phyloP scores from a whole-genome alignment of 441 rosid species.

The Sinapis alba region DNA sequence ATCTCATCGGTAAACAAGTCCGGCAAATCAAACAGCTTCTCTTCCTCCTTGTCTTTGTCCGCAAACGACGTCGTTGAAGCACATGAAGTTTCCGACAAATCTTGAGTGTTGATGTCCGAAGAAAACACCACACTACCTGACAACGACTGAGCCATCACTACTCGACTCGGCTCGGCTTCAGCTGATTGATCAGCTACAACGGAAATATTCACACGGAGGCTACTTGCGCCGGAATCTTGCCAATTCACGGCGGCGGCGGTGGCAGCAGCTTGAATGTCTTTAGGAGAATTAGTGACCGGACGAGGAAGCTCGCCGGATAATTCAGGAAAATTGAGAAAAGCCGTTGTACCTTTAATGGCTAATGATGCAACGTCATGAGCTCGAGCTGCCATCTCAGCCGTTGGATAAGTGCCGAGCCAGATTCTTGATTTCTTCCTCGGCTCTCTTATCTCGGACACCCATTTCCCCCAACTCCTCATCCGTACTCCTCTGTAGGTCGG shows the following conservation, averaged over 20 bases:
- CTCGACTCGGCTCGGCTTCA: constrained; percentile 41
- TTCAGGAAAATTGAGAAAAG: constrained; percentile 71
- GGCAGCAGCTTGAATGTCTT: constrained; percentile 74
- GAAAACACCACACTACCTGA: constrained; percentile 33
- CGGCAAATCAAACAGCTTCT: constrained; percentile 70
- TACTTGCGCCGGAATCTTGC: constrained; percentile 11
- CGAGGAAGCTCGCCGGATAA: constrained; percentile 55
- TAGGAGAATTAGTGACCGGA: constrained; percentile 55
- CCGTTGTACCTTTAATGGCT: constrained; percentile 71
- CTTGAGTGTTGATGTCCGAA: constrained; percentile 36
- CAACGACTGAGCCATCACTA: constrained; percentile 21
- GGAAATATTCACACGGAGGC: background rate
- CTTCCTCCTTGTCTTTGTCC: constrained; percentile 47
- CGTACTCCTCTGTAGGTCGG: constrained; percentile 68
- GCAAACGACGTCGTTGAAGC: constrained; percentile 30
- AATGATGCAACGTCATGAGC: constrained; percentile 81
- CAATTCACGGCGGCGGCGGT: constrained; percentile 53
- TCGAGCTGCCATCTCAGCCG: constrained; percentile 84
- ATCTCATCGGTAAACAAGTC: constrained; percentile 52
- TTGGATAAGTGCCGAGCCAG: constrained; percentile 78
- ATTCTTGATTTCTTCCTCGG: constrained; percentile 81
- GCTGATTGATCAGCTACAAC: background rate
- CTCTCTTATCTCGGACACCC: constrained; percentile 84
- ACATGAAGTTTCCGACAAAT: constrained; percentile 43
- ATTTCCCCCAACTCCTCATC: constrained; percentile 82